These are phyloP conservation scores for Hypoxylon sp. DNA, from an alignment of 2,329 filamentous ascomycete genomes.

Conservation along the genomic window DNA sequence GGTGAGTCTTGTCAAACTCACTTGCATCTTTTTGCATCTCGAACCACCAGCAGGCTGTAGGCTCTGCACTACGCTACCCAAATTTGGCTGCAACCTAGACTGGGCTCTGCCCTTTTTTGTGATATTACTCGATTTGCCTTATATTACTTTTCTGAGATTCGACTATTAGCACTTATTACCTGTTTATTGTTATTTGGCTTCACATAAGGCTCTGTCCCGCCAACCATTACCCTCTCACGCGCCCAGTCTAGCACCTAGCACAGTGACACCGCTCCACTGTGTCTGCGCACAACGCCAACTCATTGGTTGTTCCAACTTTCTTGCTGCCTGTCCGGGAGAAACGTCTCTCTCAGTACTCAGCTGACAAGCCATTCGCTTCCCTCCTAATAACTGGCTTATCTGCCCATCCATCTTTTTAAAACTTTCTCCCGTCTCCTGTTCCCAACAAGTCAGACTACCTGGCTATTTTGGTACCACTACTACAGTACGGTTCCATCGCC, in stretches of 20 bases:
- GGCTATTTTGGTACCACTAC: constrained; percentile 18
- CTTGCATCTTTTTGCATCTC: constrained; percentile 42
- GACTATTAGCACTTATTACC: constrained; percentile 15
- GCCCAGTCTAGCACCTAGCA: constrained; percentile 46
- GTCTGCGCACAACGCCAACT: constrained; percentile 45
- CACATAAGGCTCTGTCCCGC: constrained; percentile 45
- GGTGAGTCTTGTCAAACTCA: constrained; percentile 41
- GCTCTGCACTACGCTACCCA: constrained; percentile 27
- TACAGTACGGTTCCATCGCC: constrained; percentile 39
- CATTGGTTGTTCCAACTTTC: constrained; percentile 45
- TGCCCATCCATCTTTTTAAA: constrained; percentile 14
- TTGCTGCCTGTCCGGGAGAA: constrained; percentile 43
- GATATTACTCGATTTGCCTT: constrained; percentile 42
- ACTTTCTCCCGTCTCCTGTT: constrained; percentile 18
- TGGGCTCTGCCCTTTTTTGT: constrained; percentile 26
- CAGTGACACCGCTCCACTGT: constrained; percentile 53
- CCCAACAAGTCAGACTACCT: constrained; percentile 33
- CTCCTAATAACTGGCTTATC: constrained; percentile 36
- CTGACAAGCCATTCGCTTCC: constrained; percentile 44
- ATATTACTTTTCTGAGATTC: constrained; percentile 26
- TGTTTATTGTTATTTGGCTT: constrained; percentile 33
- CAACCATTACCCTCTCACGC: constrained; percentile 54
- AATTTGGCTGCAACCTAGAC: constrained; percentile 17
- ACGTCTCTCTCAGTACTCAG: constrained; percentile 40
- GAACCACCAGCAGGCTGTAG: constrained; percentile 34